Conservation (phyloP, 2,329 filamentous ascomycete genomes). For the Colletotrichum navitas region DNA sequence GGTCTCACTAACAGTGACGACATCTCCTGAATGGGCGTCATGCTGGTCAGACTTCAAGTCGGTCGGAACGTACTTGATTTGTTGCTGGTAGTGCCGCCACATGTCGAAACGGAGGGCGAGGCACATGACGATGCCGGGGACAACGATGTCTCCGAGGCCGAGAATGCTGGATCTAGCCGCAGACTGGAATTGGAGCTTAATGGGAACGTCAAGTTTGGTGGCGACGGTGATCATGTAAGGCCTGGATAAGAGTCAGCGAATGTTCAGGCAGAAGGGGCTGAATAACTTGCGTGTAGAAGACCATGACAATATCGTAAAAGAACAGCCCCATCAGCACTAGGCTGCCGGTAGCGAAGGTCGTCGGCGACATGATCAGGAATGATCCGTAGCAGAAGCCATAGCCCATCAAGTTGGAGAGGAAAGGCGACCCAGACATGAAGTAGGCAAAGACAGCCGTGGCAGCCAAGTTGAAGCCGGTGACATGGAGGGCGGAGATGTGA, state of each 20-base stretch:
- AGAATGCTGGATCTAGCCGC: conserved; percentile 83
- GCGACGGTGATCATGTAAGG: conserved; percentile 91
- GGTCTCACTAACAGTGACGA: conserved; percentile 52
- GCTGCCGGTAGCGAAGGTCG: conserved; percentile 85
- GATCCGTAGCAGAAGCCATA: conserved; percentile 89
- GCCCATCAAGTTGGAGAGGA: conserved; percentile 86
- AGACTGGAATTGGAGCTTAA: conserved; percentile 84
- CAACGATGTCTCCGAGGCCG: conserved; percentile 91
- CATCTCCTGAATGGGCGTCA: conserved; percentile 50
- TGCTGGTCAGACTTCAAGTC: conserved; percentile 51
- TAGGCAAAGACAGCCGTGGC: conserved; percentile 70
- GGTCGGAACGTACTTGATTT: conserved; percentile 64
- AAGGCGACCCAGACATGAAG: conserved; percentile 69
- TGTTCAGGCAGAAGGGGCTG: background rate
- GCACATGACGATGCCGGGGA: conserved; percentile 91
- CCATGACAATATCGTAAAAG: conserved; percentile 95
- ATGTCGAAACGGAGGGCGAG: conserved; percentile 93
- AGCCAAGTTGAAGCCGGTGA: conserved; percentile 68
- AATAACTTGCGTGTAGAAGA: conserved; percentile 81
- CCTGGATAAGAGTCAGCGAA: conserved; percentile 54
- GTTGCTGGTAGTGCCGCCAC: conserved; percentile 82
- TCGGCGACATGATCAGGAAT: conserved; percentile 87
- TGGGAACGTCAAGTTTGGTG: conserved; percentile 88
- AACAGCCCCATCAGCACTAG: conserved; percentile 84
- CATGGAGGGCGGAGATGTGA: conserved; percentile 67